Evolutionary conservation across 176 grass and related monocot genomes (phyloP).

Genomic region (Phoenix roebelenii): DNA sequence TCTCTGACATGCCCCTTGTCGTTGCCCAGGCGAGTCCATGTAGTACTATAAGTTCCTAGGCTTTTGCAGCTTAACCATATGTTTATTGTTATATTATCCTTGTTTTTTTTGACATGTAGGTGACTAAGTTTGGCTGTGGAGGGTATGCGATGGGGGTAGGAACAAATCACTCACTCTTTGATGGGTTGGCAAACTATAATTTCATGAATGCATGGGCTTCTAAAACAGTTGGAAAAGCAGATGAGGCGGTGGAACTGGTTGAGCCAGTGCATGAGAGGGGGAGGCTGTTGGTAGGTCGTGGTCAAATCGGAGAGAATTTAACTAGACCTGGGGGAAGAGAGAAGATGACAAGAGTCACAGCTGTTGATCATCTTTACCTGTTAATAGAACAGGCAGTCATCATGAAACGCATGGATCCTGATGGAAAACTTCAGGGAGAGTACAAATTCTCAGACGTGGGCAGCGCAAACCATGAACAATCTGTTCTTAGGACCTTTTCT

Average conservation of each 20-base stretch:
- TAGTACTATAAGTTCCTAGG: too few species aligned
- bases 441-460: background rate
- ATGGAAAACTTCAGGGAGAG: background rate
- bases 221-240: background rate
- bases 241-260: background rate
- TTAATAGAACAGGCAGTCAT: slow-evolving; percentile 11
- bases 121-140: slow-evolving; percentile 22
- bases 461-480: background rate
- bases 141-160: slow-evolving; percentile 18
- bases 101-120: slow-evolving; percentile 1
- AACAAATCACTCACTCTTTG: slow-evolving; percentile 19
- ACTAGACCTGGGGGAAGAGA: background rate
- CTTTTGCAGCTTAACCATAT: background rate
- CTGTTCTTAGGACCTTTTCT: slow-evolving; percentile 13
- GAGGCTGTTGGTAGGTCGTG: slow-evolving; percentile 9
- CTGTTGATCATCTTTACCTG: slow-evolving; percentile 15
- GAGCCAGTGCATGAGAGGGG: slow-evolving; percentile 22
- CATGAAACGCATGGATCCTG: background rate
- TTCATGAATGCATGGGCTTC: slow-evolving; percentile 18
- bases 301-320: background rate
- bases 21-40: slow-evolving; percentile 8
- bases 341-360: slow-evolving; percentile 1
- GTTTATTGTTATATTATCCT: too few species aligned
- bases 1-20: slow-evolving; percentile 16
- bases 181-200: slow-evolving; percentile 17